Evolutionary conservation across 2,329 filamentous ascomycete species (phyloP), one percentile per base, ranked within the genome.

Genomic region (Aspergillus sp.): DNA sequence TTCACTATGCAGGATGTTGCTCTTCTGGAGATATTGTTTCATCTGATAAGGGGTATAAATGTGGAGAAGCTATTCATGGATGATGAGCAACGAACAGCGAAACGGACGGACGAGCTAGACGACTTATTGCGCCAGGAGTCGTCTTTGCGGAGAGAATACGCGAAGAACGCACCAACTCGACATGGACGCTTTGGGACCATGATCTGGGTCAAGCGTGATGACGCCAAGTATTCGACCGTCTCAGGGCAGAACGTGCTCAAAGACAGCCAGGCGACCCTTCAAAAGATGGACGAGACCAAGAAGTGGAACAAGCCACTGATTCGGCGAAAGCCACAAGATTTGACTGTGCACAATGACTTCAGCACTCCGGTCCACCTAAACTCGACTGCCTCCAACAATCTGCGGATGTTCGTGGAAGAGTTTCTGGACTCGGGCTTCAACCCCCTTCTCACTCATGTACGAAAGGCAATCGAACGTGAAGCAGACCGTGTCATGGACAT

Each of bases 381-480:
- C 17, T 77, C 85, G 2, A 82, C 85, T 19, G 92, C 93, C n/a
- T 88, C 86, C n/a, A 84, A 86, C 44, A 88, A 92, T 64, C 82
- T 99, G 8, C 86, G 89, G 53, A 81, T 81, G 0, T 99, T 99
- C 71, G 91, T 96, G 0, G 90, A 94, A 67, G 93, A 98, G 49
- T 97, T 99, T 68, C 80, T 99, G 3, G 94, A 99, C 74, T 92
- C 94, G 0, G 91, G 92, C 0, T 99, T 99, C 80, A 99, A 98
- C 71, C 93, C 93, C 3, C 80, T 93, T 0, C 96, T 98, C 70
- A 84, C 86, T 49, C 90, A 96, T 70, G 80, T 97, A 11, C 88
- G 95, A 55, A 94, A 91, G 75, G 91, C 93, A 2, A 90, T 99
- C 57, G 94, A 97, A 69, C 87, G 94, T 23, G 92, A 98, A 77